phyloP scores from a whole-genome alignment of 306 rosid species.

The Alnus glutinosa region DNA sequence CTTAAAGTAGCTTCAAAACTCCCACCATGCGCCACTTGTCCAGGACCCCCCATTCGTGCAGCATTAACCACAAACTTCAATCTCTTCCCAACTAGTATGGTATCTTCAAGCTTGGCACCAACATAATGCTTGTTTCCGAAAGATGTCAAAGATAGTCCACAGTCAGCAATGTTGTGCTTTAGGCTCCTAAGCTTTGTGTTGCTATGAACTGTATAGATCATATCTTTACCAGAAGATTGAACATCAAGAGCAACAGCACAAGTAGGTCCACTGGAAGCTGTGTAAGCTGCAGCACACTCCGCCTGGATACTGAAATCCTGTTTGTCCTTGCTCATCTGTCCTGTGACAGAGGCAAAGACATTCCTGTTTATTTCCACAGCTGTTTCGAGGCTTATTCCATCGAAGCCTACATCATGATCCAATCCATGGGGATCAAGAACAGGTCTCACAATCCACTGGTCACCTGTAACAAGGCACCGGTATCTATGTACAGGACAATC shows the following conservation, averaged over 20 bases:
- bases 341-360: constrained; percentile 52
- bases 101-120: constrained; percentile 91
- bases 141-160: constrained; percentile 83
- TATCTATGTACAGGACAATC: constrained; percentile 70
- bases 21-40: constrained; percentile 83
- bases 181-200: constrained; percentile 63
- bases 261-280: constrained; percentile 58
- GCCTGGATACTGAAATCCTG: constrained; percentile 74
- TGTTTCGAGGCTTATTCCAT: constrained; percentile 84
- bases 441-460: constrained; percentile 83
- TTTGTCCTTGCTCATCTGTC: constrained; percentile 87
- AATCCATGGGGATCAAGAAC: constrained; percentile 95
- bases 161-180: constrained; percentile 62
- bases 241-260: constrained; percentile 72
- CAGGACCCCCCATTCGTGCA: constrained; percentile 68
- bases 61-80: constrained; percentile 68
- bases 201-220: constrained; percentile 63
- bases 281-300: constrained; percentile 76
- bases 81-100: constrained; percentile 74
- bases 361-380: constrained; percentile 57
- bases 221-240: constrained; percentile 76
- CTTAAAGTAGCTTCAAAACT: constrained; percentile 68
- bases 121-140: constrained; percentile 60
- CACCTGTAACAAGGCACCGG: constrained; percentile 65
- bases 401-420: constrained; percentile 95